Percentiles rank a stretch among this genome's conserved stretches.
phyloP scores from a whole-genome alignment of 2,329 filamentous ascomycete species.

The Curvularia hawaiiensis region DNA sequence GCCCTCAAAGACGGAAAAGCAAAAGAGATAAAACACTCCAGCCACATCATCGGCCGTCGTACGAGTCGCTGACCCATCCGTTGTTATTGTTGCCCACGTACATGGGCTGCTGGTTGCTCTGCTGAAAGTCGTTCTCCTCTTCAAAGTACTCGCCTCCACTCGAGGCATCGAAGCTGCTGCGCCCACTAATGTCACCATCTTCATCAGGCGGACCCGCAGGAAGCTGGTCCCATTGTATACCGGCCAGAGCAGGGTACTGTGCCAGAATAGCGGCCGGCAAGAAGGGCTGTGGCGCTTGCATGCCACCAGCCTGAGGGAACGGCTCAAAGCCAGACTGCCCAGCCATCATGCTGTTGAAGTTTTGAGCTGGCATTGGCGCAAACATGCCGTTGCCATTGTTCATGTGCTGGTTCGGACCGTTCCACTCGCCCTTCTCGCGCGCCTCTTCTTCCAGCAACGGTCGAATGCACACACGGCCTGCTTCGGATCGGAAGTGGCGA shows the following conservation, averaged over 20 bases:
- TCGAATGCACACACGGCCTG: constrained; percentile 94
- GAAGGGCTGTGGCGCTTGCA: constrained; percentile 45
- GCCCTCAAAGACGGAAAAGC: not conserved
- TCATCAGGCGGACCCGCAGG: constrained; percentile 64
- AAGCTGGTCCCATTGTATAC: constrained; percentile 83
- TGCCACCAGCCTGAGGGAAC: constrained; percentile 32
- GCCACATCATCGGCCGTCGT: constrained; percentile 16
- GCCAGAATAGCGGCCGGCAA: constrained; percentile 87
- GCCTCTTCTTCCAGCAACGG: constrained; percentile 96
- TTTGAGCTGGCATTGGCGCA: constrained; percentile 36
- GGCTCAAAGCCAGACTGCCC: constrained; percentile 43
- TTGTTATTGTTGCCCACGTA: constrained; percentile 37
- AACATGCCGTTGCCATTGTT: constrained; percentile 52
- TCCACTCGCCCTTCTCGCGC: constrained; percentile 72
- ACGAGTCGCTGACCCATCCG: constrained; percentile 46
- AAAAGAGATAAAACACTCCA: not conserved
- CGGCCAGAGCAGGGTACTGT: constrained; percentile 92
- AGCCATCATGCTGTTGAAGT: constrained; percentile 41
- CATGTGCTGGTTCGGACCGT: constrained; percentile 62
- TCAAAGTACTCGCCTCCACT: constrained; percentile 72
- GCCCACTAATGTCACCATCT: constrained; percentile 70
- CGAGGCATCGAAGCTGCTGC: constrained; percentile 78
- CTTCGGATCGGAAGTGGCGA: constrained; percentile 93
- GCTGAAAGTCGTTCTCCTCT: constrained; percentile 64
- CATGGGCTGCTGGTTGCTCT: constrained; percentile 30